Conservation (phyloP, 306 rosid species). For the Ceratonia siliqua region DNA sequence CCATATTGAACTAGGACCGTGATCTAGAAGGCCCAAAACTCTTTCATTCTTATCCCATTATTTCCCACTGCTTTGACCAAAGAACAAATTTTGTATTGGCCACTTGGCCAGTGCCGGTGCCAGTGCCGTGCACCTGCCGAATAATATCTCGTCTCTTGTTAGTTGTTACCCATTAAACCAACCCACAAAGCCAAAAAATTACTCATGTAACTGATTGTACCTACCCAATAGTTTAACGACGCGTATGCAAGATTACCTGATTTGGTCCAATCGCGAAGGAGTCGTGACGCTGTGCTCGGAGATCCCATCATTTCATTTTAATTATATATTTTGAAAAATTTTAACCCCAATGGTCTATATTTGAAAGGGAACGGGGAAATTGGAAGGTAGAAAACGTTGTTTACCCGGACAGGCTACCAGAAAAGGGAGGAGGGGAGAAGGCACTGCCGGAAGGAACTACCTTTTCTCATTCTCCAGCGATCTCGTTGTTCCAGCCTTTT, state of each 20-base stretch:
- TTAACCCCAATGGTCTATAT: neutral
- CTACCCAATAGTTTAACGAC: neutral
- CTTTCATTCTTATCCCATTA: too few relatives aligned
- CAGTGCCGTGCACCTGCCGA: too few relatives aligned
- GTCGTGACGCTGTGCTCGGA: slow-evolving; percentile 44
- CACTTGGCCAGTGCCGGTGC: too few relatives aligned
- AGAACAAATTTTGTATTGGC: too few relatives aligned
- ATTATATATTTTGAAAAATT: too few relatives aligned
- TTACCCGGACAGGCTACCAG: neutral
- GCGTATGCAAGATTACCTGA: neutral
- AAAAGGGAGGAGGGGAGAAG: neutral
- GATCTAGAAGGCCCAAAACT: too few relatives aligned
- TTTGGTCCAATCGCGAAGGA: slow-evolving; percentile 31
- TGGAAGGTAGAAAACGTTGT: neutral
- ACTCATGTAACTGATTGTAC: neutral
- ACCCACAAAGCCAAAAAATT: too few relatives aligned
- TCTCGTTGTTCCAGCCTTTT: slow-evolving; percentile 27
- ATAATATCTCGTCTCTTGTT: too few relatives aligned
- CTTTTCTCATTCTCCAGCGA: slow-evolving; percentile 38
- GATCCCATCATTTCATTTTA: neutral
- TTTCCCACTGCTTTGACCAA: too few relatives aligned
- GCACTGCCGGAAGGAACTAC: slow-evolving; percentile 31
- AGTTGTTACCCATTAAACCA: too few relatives aligned
- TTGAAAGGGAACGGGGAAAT: neutral
- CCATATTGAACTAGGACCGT: too few relatives aligned